These are phyloP conservation scores for Talaromyces ruber DNA, from an alignment of 495 filamentous ascomycete genomes.

Conservation along the genomic window DNA sequence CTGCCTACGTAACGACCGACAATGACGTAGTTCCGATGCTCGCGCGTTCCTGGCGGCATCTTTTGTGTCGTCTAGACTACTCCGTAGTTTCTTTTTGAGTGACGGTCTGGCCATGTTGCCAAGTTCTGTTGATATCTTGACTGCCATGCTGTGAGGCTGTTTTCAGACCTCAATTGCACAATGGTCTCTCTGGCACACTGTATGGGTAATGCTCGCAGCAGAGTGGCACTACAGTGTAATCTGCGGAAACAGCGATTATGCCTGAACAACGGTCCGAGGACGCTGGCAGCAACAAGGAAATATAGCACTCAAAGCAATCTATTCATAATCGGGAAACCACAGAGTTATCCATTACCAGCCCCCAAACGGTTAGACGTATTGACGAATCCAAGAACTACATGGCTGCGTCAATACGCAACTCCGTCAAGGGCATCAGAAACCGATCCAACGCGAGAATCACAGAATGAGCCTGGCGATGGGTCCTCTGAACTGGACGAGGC, in stretches of 20 bases:
- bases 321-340: neutral
- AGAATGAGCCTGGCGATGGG: neutral
- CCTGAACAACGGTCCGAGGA: neutral
- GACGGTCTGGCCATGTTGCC: neutral
- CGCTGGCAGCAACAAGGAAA: neutral
- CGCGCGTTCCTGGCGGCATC: neutral
- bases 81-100: neutral
- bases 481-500: neutral
- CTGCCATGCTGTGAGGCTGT: neutral
- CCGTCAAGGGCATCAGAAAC: neutral
- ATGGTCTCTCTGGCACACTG: neutral
- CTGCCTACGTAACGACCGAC: neutral
- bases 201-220: neutral
- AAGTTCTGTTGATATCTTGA: neutral
- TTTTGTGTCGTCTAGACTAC: neutral
- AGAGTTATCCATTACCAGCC: neutral
- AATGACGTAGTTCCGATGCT: conserved; percentile 1
- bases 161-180: neutral
- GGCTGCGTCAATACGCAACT: neutral
- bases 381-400: neutral
- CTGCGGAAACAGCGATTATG: neutral
- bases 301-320: neutral
- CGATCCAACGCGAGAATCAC: neutral
- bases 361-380: neutral
- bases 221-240: neutral